Evolutionary conservation across 2,329 filamentous ascomycete genomes (phyloP).

Genomic region (Tolypocladium amazonense): DNA sequence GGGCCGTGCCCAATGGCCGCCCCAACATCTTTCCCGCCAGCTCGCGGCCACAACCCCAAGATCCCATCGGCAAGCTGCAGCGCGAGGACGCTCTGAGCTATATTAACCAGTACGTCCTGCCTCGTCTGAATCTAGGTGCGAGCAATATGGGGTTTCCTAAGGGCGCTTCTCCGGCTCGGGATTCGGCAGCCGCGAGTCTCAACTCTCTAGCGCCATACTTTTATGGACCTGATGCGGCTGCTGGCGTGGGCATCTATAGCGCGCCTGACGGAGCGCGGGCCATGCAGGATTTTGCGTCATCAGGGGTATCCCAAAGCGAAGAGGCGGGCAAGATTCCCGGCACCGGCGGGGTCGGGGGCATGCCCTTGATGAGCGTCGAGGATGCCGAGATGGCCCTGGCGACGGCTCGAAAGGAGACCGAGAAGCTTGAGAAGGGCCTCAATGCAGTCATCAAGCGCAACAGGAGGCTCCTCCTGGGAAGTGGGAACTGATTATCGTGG

Average conservation of each 20-base stretch:
- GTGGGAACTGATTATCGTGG: slow-evolving; percentile 10
- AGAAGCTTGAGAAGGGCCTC: slow-evolving; percentile 51
- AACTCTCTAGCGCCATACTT: slow-evolving; percentile 47
- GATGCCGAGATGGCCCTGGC: slow-evolving; percentile 49
- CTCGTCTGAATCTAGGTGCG: slow-evolving; percentile 43
- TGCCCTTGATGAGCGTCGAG: slow-evolving; percentile 49
- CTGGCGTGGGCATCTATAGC: slow-evolving; percentile 33
- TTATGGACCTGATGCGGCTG: slow-evolving; percentile 34
- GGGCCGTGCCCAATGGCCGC: slow-evolving; percentile 52
- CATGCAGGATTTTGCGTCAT: slow-evolving; percentile 22
- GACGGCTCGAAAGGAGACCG: slow-evolving; percentile 46
- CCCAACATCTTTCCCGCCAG: slow-evolving; percentile 50
- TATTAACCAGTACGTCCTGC: slow-evolving; percentile 59
- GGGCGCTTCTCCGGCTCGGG: slow-evolving; percentile 25
- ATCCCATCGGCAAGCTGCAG: slow-evolving; percentile 55
- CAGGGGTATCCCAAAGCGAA: slow-evolving; percentile 12
- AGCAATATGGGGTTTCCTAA: slow-evolving; percentile 32
- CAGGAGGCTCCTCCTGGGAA: slow-evolving; percentile 36
- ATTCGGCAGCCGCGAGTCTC: slow-evolving; percentile 38
- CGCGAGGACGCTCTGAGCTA: slow-evolving; percentile 56
- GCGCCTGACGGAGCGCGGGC: slow-evolving; percentile 23
- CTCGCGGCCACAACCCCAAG: slow-evolving; percentile 35
- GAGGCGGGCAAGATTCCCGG: slow-evolving; percentile 18
- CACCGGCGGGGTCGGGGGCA: slow-evolving; percentile 25
- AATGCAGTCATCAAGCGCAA: slow-evolving; percentile 52